Conservation (phyloP, 345 rosid genomes). For the Moricandia moricandioides region DNA sequence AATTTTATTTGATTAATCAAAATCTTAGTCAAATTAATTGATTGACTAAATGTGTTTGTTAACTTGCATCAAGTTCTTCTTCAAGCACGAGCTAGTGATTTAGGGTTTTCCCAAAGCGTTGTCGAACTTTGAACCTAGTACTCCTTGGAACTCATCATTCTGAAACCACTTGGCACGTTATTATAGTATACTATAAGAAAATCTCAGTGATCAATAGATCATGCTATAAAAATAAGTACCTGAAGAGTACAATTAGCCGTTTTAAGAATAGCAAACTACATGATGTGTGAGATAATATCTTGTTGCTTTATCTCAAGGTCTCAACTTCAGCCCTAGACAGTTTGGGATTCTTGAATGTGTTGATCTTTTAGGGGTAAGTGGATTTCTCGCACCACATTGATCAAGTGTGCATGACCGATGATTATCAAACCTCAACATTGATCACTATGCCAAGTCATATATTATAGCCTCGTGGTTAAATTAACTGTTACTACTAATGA, state of each 20-base stretch:
- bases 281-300: not conserved
- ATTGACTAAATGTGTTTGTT: not conserved
- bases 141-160: slow-evolving; percentile 19
- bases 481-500: not conserved
- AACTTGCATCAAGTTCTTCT: not conserved
- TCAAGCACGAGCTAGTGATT: slow-evolving; percentile 7
- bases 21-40: not conserved
- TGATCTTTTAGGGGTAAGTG: not conserved
- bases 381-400: not conserved
- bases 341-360: not conserved
- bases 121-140: slow-evolving; percentile 28
- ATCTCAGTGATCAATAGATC: not conserved
- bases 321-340: not conserved
- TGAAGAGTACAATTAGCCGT: not conserved
- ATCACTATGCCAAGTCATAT: not conserved
- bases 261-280: not conserved
- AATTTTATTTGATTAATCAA: not conserved
- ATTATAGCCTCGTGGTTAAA: not conserved
- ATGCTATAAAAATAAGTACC: not conserved
- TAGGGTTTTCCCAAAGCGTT: slow-evolving; percentile 12
- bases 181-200: not conserved
- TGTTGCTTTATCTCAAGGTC: not conserved
- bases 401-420: not conserved
- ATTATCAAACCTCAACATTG: not conserved
- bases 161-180: slow-evolving; percentile 16